Base-by-base conservation (phyloP, 2,329 filamentous ascomycete genomes). In the Pestalotiopsis sp. region DNA sequence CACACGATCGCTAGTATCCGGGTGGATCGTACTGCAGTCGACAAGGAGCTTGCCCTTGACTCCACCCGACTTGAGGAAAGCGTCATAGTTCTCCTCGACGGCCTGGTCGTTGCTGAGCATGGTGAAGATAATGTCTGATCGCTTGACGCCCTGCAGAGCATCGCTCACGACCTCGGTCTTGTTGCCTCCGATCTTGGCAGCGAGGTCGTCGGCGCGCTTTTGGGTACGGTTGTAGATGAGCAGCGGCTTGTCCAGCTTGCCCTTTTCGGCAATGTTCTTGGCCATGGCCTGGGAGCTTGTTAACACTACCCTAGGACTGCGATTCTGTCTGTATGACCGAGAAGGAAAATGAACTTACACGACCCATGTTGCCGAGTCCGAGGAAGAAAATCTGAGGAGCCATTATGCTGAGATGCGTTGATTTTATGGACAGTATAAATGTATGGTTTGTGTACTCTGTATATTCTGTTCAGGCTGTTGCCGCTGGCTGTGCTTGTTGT, bases 11-110 rank as follows among this genome's bases (percentile, higher is more conserved):
- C 92, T 93, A 3, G 92, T 94, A 67, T 95, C 91, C 0, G 95
- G 94, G 79, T 96, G 92, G 45, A 97, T 88, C 31, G 94, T 97
- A 3, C 93, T 96, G 85, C 92, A 95, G 77, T 97, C 94, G 39
- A 97, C 87, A 73, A 97, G 91, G 17, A 96, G 83, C 82, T 97
- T 97, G 70, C 89, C 90, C 36, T 84, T 84, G 20, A 93, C 81
- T 68, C 89, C 82, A 20, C 69, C 69, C 12, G 59, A 20, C 62
- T 86, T 75, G 3, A 93, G 81, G 38, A 91, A 87, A 12, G 52
- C 36, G 64, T 45, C 56, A 69, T 93, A 86, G 23, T 89, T 88
- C 4, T 86, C 82, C 68, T 89, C 86, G 58, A 97, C 89, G 4
- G 92, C 92, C 2, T 87, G 83, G 77, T 97, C 94, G 76, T 96